These are phyloP conservation scores for Acmispon strigosus DNA, from an alignment of 306 rosid species.

Conservation along the genomic window DNA sequence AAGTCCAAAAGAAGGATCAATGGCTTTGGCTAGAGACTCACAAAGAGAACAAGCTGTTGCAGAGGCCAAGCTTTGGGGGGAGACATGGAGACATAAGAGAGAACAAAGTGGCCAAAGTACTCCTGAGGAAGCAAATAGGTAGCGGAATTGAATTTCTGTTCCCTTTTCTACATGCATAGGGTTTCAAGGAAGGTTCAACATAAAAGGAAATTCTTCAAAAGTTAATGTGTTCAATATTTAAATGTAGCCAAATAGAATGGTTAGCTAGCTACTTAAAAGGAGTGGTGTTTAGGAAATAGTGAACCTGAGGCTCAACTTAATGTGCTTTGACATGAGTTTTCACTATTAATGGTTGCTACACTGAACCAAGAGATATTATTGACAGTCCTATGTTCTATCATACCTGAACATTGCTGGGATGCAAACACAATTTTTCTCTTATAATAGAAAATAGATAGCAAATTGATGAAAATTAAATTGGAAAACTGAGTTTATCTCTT, in stretches of 20 bases:
- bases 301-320: constrained; percentile 2
- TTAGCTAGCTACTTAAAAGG: background rate
- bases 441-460: background rate
- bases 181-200: background rate
- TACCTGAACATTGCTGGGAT: background rate
- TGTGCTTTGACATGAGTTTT: constrained; percentile 4
- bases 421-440: background rate
- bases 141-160: background rate
- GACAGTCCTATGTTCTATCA: background rate
- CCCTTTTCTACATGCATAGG: constrained; percentile 5
- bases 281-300: background rate
- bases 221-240: background rate
- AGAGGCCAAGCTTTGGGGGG: constrained; percentile 45
- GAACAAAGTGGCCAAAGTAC: constrained; percentile 15
- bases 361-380: background rate
- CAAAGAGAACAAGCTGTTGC: constrained; percentile 39
- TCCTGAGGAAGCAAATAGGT: constrained; percentile 9
- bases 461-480: background rate
- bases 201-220: background rate
- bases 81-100: constrained; percentile 33
- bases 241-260: constrained; percentile 12
- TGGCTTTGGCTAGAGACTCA: background rate
- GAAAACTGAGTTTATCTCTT: background rate
- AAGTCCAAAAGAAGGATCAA: constrained; percentile 8
- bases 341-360: background rate